Evolutionary conservation across 805 yeast genomes (phyloP), one percentile per base, ranked within the genome.

Genomic region (Pichia insulana): DNA sequence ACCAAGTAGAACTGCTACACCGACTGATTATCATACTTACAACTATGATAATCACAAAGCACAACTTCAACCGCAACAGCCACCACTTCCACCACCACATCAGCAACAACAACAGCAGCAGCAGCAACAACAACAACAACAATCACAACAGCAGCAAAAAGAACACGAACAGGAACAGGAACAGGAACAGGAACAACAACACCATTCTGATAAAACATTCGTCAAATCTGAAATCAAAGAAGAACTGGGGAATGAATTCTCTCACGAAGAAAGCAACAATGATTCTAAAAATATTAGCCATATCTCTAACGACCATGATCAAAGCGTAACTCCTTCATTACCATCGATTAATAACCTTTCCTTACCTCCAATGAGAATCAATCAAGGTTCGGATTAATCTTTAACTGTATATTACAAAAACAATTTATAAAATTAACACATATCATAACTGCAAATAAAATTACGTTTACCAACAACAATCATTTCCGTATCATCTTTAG

Each of bases 261-360:
- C 17, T 12, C 26, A 13, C 30, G 19, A 15, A 11, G 30, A 42
- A 3, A 11, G 12, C n/a, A 25, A 34, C 4, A 20, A 34, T 30
- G 20, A 8, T 5, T 17, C 4, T 30, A 20, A 18, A 27, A 18
- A 30, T 39, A 33, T 13, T 37, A 13, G 11, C 36, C 26, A 36
- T 19, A 13, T 13, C 30, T 19, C 16, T 26, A 26, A 18, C 33
- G 34, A 27, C 30, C 30, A 17, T 28, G 17, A 11, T 37, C 34
- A 36, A 17, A 41, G 4, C 7, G 36, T 36, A 32, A 9, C 37
- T 7, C 26, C 44, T 2, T 22, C 30, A 9, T 13, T 39, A 12
- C 62, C 62, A 7, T 52, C 61, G 2, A 57, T 60, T 30, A 60
- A 56, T 43, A 56, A 56, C 30, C 47, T 61, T 33, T 53, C 62